These are phyloP conservation scores for Sergeia podlipaevii DNA, from an alignment of 208 protist genomes.

Conservation along the genomic window DNA sequence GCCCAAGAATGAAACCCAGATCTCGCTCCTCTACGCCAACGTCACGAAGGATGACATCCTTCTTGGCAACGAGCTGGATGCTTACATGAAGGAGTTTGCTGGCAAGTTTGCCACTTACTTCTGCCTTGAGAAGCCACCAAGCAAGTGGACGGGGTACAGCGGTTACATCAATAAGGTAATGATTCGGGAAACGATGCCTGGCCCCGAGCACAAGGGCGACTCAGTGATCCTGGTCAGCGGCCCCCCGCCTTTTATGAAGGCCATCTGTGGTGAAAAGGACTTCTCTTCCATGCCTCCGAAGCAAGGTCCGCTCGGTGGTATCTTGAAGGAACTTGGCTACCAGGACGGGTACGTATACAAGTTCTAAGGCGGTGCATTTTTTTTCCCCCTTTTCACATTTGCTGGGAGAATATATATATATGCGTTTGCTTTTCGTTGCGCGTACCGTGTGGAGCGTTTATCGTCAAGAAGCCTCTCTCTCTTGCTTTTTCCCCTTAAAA, in stretches of 20 bases:
- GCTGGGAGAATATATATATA: conserved; percentile 9
- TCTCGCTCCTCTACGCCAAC: conserved; percentile 80
- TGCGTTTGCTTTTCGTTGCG: neutral
- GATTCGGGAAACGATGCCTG: conserved; percentile 64
- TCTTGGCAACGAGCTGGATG: conserved; percentile 58
- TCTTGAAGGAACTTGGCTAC: conserved; percentile 78
- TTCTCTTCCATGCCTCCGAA: conserved; percentile 38
- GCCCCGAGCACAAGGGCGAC: conserved; percentile 24
- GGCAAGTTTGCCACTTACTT: conserved; percentile 66
- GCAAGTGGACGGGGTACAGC: conserved; percentile 49
- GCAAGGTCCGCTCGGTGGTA: conserved; percentile 56
- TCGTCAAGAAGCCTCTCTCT: too few relatives aligned
- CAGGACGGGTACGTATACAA: conserved; percentile 61
- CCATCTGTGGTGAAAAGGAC: conserved; percentile 71
- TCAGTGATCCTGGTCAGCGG: conserved; percentile 61
- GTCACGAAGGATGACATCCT: conserved; percentile 80
- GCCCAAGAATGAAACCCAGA: conserved; percentile 43
- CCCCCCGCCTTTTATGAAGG: conserved; percentile 74
- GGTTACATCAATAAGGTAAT: conserved; percentile 56
- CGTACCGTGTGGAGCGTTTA: too few relatives aligned
- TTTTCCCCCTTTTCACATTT: neutral
- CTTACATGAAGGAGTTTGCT: conserved; percentile 37
- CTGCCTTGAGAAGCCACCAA: conserved; percentile 50
- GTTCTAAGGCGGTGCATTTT: conserved; percentile 36
- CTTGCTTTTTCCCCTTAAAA: neutral